phyloP scores from a whole-genome alignment of 2,329 filamentous ascomycete species.

The Colletotrichum sidae region DNA sequence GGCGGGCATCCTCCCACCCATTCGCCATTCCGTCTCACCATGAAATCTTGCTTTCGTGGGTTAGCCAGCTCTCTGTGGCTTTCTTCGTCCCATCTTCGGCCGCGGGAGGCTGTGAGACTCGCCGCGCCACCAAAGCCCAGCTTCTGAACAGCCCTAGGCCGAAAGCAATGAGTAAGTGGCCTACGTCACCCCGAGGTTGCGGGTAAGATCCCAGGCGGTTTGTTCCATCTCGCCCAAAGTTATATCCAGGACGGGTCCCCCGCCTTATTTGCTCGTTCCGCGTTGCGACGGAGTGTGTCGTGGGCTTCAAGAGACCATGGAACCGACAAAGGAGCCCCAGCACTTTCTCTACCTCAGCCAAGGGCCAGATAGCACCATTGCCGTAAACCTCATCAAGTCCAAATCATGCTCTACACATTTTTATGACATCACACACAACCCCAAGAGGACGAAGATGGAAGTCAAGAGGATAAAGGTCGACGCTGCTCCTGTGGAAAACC shows the following conservation, averaged over 20 bases:
- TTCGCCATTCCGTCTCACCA: too few species aligned
- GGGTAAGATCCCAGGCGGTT: too few species aligned
- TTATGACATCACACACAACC: conserved; percentile 24
- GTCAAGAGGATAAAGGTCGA: conserved; percentile 16
- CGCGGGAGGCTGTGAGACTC: not conserved
- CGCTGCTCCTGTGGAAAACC: conserved; percentile 8
- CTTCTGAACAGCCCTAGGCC: too few species aligned
- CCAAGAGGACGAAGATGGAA: conserved; percentile 32
- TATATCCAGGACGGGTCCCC: too few species aligned
- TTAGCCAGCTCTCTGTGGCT: too few species aligned
- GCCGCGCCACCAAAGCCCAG: not conserved
- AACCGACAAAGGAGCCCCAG: conserved; percentile 9
- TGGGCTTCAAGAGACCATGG: not conserved
- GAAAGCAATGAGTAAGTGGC: not conserved
- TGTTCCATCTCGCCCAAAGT: too few species aligned
- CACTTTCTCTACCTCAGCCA: conserved; percentile 21
- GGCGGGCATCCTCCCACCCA: too few species aligned
- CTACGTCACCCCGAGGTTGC: not conserved
- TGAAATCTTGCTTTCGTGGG: too few species aligned
- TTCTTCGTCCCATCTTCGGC: too few species aligned
- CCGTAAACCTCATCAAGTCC: conserved; percentile 14
- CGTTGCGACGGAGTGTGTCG: too few species aligned
- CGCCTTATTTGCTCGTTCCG: too few species aligned
- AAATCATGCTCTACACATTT: not conserved
- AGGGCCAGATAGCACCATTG: not conserved